Base-by-base conservation (phyloP, 345 rosid genomes). In the Salix viminalis region DNA sequence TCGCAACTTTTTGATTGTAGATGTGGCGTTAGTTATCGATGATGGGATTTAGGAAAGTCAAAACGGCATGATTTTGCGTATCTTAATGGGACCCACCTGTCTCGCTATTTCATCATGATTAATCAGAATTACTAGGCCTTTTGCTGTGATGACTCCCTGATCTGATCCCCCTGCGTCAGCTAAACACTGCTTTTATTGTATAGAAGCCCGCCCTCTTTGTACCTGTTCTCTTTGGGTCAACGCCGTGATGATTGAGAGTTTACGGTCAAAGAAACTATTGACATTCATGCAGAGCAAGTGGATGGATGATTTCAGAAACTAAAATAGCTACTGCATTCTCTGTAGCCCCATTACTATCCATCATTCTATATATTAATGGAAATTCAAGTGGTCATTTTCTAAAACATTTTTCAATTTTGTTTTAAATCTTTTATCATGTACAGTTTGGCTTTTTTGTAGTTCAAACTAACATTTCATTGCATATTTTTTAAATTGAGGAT, bases 11-110 rank as follows among this genome's bases (percentile, higher is more conserved):
- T 23, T 10, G 14, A 58, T 58, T 10, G 64, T 7, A 58, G 64
- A n/a, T 8, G 28, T 11, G 62, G 11, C 62, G 28, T 34, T 16
- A 11, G 52, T 50, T 24, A 74, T 23, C 36, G 1, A 10, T 21
- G 60, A 6, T n/a, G 28, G 8, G 7, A 39, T 71, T 46, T 24
- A 74, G 23, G 75, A 18, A 78, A 72, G 71, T 72, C 76, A 54
- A 64, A 34, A 44, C 68, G n/a, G 1, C 12, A 70, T 67, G 83
- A 83, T 80, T 21, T 78, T 9, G 21, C 41, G 48, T 65, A 79
- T 81, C 83, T 15, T 12, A 32, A 44, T 4, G 67, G 81, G 84
- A 19, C 83, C 80, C 74, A 12, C 23, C 39, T 10, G 1, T 23
- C 14, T 2, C 9, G 7, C 34, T 56, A 21, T 36, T 28, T 36